phyloP scores from a whole-genome alignment of 805 yeast species.

The Alloascoidea hylecoeti region DNA sequence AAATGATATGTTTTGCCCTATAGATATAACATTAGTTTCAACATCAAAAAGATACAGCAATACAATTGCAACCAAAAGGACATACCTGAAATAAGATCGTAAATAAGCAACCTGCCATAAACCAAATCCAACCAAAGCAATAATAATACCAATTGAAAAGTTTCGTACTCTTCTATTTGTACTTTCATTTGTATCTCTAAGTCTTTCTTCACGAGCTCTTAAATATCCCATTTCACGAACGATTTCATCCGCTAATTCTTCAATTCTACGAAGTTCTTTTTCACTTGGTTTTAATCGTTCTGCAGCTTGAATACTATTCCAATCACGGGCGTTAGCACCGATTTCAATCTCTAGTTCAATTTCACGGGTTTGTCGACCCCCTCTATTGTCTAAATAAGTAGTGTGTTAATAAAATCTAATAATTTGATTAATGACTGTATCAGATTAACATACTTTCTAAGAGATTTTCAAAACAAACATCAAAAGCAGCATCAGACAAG shows the following conservation, averaged over 20 bases:
- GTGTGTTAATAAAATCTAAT: constrained; percentile 4
- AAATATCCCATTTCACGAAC: constrained; percentile 69
- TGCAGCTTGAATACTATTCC: constrained; percentile 88
- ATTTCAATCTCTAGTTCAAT: constrained; percentile 86
- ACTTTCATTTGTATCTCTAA: constrained; percentile 94
- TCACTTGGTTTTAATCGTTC: constrained; percentile 92
- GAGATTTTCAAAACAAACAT: constrained; percentile 77
- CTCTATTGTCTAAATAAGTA: constrained; percentile 17
- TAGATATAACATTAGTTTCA: background rate
- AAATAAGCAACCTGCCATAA: constrained; percentile 88
- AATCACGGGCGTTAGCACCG: constrained; percentile 95
- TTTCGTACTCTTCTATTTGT: constrained; percentile 87
- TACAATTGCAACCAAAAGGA: background rate
- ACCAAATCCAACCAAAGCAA: constrained; percentile 66
- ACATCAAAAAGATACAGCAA: background rate
- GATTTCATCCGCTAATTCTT: constrained; percentile 77
- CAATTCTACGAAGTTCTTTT: constrained; percentile 75
- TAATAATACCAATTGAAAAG: constrained; percentile 59
- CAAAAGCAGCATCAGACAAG: constrained; percentile 71
- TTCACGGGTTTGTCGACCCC: constrained; percentile 41
- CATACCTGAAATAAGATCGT: constrained; percentile 64
- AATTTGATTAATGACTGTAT: constrained; percentile 9
- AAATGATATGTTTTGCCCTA: constrained; percentile 70
- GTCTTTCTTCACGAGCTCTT: constrained; percentile 75
- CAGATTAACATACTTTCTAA: constrained; percentile 14